Evolutionary conservation across 2,329 filamentous ascomycete species (phyloP).

Genomic region (Uncinocarpus reesii): DNA sequence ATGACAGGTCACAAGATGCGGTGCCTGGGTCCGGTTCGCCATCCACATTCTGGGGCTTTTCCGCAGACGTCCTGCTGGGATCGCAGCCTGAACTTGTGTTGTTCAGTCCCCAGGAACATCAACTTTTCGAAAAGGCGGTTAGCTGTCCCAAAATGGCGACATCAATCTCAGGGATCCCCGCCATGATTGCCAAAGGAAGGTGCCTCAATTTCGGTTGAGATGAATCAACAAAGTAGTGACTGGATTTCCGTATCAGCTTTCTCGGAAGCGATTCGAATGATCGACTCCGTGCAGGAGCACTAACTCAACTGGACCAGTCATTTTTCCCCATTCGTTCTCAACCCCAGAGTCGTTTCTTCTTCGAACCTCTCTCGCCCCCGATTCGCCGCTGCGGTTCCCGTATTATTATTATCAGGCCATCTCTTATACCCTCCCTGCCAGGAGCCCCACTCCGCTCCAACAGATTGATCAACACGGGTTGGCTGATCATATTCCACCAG

Average conservation of each 20-base stretch:
- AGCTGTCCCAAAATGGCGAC: too few relatives aligned
- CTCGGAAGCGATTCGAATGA: not conserved
- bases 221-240: too few relatives aligned
- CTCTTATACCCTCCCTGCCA: not conserved
- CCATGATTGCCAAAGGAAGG: too few relatives aligned
- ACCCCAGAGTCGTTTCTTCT: not conserved
- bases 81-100: not conserved
- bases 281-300: not conserved
- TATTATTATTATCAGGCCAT: not conserved
- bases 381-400: constrained; percentile 1
- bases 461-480: constrained; percentile 6
- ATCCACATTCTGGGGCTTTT: too few relatives aligned
- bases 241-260: constrained; percentile 1
- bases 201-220: not conserved
- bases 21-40: not conserved
- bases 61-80: not conserved
- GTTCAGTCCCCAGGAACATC: too few relatives aligned
- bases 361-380: not conserved
- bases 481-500: constrained; percentile 7
- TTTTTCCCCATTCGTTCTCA: not conserved
- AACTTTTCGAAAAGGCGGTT: too few relatives aligned
- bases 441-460: not conserved
- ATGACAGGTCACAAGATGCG: constrained; percentile 2
- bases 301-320: not conserved
- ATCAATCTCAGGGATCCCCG: too few relatives aligned